Evolutionary conservation across 2,329 filamentous ascomycete species (phyloP).

Genomic region (Pseudocercospora fuligena): DNA sequence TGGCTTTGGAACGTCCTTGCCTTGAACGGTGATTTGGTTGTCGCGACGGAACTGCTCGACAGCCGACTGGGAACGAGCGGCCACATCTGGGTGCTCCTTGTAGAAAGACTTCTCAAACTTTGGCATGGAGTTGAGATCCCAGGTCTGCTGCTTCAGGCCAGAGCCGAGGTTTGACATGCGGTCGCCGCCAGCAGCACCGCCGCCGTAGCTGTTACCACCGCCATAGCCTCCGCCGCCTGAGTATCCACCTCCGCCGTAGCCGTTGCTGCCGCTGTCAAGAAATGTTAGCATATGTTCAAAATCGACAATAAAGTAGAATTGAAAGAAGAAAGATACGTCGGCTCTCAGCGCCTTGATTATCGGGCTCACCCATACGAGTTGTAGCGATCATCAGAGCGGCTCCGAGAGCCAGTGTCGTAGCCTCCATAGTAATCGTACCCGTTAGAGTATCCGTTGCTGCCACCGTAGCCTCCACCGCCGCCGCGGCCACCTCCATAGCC

Average conservation of each 20-base stretch:
- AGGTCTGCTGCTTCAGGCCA: constrained; percentile 83
- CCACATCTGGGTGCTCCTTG: constrained; percentile 86
- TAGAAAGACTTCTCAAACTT: constrained; percentile 99
- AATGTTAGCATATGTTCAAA: constrained; percentile 20
- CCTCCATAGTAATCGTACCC: constrained; percentile 42
- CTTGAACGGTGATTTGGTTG: constrained; percentile 82
- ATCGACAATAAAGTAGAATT: constrained; percentile 16
- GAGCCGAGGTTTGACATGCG: constrained; percentile 91
- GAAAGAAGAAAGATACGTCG: constrained; percentile 29
- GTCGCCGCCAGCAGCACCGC: constrained; percentile 76
- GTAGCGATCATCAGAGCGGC: constrained; percentile 41
- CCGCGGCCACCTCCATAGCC: constrained; percentile 44
- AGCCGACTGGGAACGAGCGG: constrained; percentile 73
- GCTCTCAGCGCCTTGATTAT: constrained; percentile 46
- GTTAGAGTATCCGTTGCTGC: constrained; percentile 55
- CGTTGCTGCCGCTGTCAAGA: constrained; percentile 38
- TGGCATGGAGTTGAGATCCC: constrained; percentile 79
- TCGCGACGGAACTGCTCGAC: constrained; percentile 87
- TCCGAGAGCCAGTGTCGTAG: constrained; percentile 52
- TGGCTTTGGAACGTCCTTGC: constrained; percentile 82
- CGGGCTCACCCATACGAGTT: constrained; percentile 53
- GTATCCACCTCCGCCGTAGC: constrained; percentile 39
- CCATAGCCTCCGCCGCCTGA: constrained; percentile 39
- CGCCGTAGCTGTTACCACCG: constrained; percentile 46
- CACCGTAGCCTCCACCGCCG: constrained; percentile 39